phyloP scores from a whole-genome alignment of 257 asterid genomes.

The Solanum habrochaites region DNA sequence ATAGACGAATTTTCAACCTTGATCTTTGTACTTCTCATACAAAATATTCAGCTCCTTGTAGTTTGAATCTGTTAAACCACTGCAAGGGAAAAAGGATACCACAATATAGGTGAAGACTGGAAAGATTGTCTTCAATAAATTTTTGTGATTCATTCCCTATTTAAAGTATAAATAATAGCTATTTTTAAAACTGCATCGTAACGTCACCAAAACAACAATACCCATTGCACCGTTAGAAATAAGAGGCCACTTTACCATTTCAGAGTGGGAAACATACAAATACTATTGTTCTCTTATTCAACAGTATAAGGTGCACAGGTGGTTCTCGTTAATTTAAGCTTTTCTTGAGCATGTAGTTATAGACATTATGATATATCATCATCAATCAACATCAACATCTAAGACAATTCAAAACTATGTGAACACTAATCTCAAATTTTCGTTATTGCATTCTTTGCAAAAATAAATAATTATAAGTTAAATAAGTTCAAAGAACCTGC shows the following conservation, averaged over 20 bases:
- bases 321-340: neutral
- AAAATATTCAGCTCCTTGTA: slow-evolving; percentile 67
- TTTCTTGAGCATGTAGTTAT: neutral
- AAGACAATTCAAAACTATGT: neutral
- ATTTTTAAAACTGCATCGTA: too few species aligned
- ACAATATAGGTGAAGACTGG: neutral
- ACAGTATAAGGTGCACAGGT: neutral
- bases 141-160: neutral
- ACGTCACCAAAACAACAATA: neutral
- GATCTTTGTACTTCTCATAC: slow-evolving; percentile 63
- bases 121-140: neutral
- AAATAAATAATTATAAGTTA: neutral
- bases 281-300: neutral
- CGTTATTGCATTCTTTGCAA: neutral
- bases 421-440: neutral
- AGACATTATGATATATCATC: neutral
- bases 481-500: neutral
- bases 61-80: slow-evolving; percentile 70
- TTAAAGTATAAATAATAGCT: neutral
- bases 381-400: neutral
- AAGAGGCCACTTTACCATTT: neutral
- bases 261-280: neutral
- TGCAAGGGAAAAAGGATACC: neutral
- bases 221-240: neutral
- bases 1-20: slow-evolving; percentile 29